These are phyloP conservation scores for Aspergillus olivimuriae DNA, from an alignment of 495 filamentous ascomycete species.

Conservation along the genomic window DNA sequence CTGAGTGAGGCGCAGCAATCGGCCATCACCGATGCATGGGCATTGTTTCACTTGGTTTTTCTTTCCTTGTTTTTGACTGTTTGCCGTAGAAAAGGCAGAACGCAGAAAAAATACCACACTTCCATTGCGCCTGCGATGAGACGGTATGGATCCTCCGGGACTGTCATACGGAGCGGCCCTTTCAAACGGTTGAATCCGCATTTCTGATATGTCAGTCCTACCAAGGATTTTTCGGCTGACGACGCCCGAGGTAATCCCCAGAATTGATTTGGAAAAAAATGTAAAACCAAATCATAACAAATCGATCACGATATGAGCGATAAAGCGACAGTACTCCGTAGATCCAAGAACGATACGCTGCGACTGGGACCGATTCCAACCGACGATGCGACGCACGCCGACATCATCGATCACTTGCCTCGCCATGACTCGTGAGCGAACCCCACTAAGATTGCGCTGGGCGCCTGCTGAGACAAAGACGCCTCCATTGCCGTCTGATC, in stretches of 20 bases:
- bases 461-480: constrained; percentile 14
- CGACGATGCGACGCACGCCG: constrained; percentile 8
- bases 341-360: not conserved
- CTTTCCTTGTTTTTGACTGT: not conserved
- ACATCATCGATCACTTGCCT: constrained; percentile 1
- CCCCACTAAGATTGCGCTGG: constrained; percentile 6
- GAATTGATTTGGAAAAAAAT: too few relatives aligned
- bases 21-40: constrained; percentile 13
- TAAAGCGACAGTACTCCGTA: not conserved
- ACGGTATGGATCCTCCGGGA: not conserved
- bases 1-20: constrained; percentile 16
- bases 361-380: constrained; percentile 10
- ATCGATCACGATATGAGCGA: too few relatives aligned
- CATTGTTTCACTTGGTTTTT: not conserved
- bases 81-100: not conserved
- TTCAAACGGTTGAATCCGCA: not conserved
- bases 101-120: too few relatives aligned
- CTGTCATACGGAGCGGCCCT: not conserved
- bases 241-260: too few relatives aligned
- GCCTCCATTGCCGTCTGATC: constrained; percentile 3
- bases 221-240: too few relatives aligned
- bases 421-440: constrained; percentile 4
- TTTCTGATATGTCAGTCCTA: constrained; percentile 2
- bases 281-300: too few relatives aligned
- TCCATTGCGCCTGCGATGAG: not conserved